Evolutionary conservation across 768 basidiomycete genomes (phyloP).

Genomic region (Phylloporus sp.): DNA sequence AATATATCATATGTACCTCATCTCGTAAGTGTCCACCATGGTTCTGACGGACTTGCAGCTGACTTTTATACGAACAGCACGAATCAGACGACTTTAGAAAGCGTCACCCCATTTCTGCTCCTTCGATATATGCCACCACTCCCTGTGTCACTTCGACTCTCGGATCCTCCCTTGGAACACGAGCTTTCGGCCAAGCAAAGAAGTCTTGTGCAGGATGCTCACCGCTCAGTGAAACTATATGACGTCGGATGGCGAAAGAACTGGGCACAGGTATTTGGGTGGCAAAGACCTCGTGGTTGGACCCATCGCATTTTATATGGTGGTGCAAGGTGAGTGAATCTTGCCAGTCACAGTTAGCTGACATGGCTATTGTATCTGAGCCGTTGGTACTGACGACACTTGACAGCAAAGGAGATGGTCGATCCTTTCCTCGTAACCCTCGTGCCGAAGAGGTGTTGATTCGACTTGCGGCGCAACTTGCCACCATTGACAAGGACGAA

Average conservation of each 20-base stretch:
- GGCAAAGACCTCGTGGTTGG: constrained; percentile 50
- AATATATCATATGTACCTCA: constrained; percentile 72
- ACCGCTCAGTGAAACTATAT: constrained; percentile 58
- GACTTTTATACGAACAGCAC: constrained; percentile 42
- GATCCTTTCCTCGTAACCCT: constrained; percentile 64
- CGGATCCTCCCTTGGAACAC: constrained; percentile 68
- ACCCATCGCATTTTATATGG: constrained; percentile 53
- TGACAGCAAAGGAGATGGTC: constrained; percentile 61
- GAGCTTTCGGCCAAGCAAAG: constrained; percentile 67
- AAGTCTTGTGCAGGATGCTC: constrained; percentile 59
- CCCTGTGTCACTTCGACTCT: constrained; percentile 46
- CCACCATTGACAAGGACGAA: constrained; percentile 49
- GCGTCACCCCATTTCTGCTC: constrained; percentile 69
- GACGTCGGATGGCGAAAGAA: constrained; percentile 73
- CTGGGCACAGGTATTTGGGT: constrained; percentile 66
- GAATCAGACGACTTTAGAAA: constrained; percentile 84
- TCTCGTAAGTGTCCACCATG: constrained; percentile 49
- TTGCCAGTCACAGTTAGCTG: neutral
- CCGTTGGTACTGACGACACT: neutral
- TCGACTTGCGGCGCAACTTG: constrained; percentile 60
- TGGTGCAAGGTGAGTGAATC: constrained; percentile 54
- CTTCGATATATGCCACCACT: constrained; percentile 67
- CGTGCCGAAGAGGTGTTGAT: constrained; percentile 61
- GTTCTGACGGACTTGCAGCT: neutral
- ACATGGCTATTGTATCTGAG: neutral